Evolutionary conservation across 768 basidiomycete species (phyloP), one percentile per base, ranked within the genome.

Genomic region (Leccinellum albellum): DNA sequence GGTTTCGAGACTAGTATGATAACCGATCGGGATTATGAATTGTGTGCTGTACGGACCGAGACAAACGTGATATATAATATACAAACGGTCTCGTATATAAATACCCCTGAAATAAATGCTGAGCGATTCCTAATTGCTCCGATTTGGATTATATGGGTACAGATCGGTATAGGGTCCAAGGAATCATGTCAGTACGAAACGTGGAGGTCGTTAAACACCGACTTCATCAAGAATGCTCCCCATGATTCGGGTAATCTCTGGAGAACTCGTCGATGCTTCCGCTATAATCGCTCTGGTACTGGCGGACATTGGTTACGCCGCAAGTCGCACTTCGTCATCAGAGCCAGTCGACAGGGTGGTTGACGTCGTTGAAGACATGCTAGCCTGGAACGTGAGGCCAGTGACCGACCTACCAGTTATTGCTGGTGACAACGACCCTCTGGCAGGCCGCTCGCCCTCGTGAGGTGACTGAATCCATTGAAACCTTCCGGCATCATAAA

Each of bases 1-100:
- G n/a, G n/a, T n/a, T 82, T 15, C 86, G 88, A 4, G 85, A 86
- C 56, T 71, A 89, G 40, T 90, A 90, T 69, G 92, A 94, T 70
- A 82, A 60, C 92, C 92, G 4, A 84, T 91, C 51, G 87, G 88
- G 13, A 68, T 91, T 45, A 88, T 93, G 29, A 92, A 92, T 63
- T 83, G 86, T 50, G 83, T 89, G 48, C 64, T 89, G 31, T 91
- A 91, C 56, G 65, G 70, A 17, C 70, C 31, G 59, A 52, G 53
- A 51, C 48, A 53, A 61, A 63, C 48, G 28, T 28, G 28, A 28
- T 6, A 28, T 26, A 59, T 60, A 47, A 54, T 59, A 63, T 62
- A 47, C 32, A 52, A 51, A 24, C 53, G 23, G 26, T 45, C 50
- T 46, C 53, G 12, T 54, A n/a, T n/a, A n/a, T 67, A 64, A 68